Percentiles rank a stretch among this genome's conserved stretches.
These are phyloP conservation scores for Phialophora expanda DNA, from an alignment of 2,329 filamentous ascomycete genomes.

Conservation along the genomic window DNA sequence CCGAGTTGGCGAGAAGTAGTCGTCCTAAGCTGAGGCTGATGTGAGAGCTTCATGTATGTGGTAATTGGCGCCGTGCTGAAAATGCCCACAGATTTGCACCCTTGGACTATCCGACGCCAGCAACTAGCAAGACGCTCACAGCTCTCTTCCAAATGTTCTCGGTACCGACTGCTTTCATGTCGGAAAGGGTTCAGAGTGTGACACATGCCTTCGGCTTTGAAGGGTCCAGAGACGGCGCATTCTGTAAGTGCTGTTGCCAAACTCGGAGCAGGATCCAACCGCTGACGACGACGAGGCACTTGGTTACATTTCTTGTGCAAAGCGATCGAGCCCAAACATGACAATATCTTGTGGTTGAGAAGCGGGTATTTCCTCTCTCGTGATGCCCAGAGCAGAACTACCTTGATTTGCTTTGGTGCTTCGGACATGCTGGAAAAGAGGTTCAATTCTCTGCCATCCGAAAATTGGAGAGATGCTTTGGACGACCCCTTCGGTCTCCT, in stretches of 20 bases:
- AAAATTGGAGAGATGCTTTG: conserved; percentile 14
- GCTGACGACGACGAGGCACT: conserved; percentile 6
- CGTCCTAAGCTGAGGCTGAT: conserved; percentile 5
- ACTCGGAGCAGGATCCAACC: background rate
- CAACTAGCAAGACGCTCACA: conserved; percentile 9
- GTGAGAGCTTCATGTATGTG: background rate
- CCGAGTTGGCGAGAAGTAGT: background rate
- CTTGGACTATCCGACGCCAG: conserved; percentile 16
- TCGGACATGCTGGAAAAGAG: conserved; percentile 5
- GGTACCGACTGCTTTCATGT: conserved; percentile 16
- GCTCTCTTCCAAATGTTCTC: conserved; percentile 11
- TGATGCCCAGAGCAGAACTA: background rate
- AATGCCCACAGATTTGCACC: conserved; percentile 15
- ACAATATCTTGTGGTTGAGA: conserved; percentile 19
- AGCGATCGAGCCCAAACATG: conserved; percentile 17
- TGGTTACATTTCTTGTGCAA: conserved; percentile 23
- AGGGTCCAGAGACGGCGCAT: background rate
- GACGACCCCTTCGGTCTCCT: conserved; percentile 20
- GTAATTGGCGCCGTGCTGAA: background rate
- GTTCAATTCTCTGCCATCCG: conserved; percentile 7
- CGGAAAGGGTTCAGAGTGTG: conserved; percentile 21
- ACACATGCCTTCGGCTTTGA: conserved; percentile 19
- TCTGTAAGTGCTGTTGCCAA: conserved; percentile 4
- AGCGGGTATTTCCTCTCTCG: conserved; percentile 19
- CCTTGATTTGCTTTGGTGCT: conserved; percentile 24